Base-by-base conservation (phyloP, 805 yeast genomes). In the Komagataella phaffii region DNA sequence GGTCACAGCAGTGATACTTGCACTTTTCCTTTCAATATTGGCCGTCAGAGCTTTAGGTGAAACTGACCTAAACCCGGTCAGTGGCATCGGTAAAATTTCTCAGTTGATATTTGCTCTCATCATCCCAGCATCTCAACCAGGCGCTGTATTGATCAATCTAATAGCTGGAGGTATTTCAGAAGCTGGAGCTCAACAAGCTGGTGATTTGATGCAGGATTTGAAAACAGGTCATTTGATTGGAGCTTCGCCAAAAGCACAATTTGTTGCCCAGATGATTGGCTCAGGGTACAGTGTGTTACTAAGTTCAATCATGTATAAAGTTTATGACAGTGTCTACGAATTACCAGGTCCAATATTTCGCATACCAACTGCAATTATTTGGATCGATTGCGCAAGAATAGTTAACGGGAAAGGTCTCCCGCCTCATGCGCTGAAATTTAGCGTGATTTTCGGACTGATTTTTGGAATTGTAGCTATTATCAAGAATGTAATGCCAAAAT, bases 181-280 rank as follows among this genome's bases (percentile, higher is more conserved):
- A 68, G 97, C 98, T 0, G 98, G 98, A 7, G 96, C 99, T 2
- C 98, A 93, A 68, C 99, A 91, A 67, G 97, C 98, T 2, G 98
- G 99, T 30, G 99, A 91, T 67, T 72, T 91, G 61, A 87, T 93
- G 96, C 99, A 91, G 69, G 98, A 93, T 67, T 72, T 91, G 58
- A 93, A 93, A 64, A 90, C 99, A 0, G 98, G 98, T 0, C 91
- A 87, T 65, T 66, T 91, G 51, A 61, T 91, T 2, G 96, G 95
- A 14, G 97, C 98, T 0, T 85, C 96, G 0, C 96, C 96, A 17
- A 77, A 75, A 55, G 95, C 95, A 3, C 99, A 93, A 66, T 90
- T 93, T 59, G 62, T 80, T 18, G 98, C 97, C 0, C 98, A 93
- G 66, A 57, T 89, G 12, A 76, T 89, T 45, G 99, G 99, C 0